Conservation (phyloP, 2,329 filamentous ascomycete species). For the Septoria linicola region DNA sequence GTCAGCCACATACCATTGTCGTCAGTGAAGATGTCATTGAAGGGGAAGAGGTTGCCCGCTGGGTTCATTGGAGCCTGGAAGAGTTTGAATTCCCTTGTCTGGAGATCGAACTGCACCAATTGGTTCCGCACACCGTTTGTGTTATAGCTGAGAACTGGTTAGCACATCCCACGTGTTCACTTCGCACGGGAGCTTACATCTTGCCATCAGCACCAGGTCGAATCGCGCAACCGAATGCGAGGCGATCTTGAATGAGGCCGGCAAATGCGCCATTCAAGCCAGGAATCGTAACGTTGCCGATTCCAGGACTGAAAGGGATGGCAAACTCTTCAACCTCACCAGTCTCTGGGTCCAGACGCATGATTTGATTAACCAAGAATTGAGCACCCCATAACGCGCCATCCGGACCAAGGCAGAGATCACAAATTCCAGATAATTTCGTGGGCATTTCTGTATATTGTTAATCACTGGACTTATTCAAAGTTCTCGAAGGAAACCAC, state of each 20-base stretch:
- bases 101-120: slow-evolving; percentile 19
- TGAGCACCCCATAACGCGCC: slow-evolving; percentile 17
- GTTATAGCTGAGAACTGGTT: slow-evolving; percentile 7
- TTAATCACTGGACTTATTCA: too few species aligned
- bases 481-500: too few species aligned
- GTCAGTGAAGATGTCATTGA: slow-evolving; percentile 30
- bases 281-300: slow-evolving; percentile 16
- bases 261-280: slow-evolving; percentile 13
- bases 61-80: slow-evolving; percentile 26
- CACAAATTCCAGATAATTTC: slow-evolving; percentile 13
- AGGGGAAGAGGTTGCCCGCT: slow-evolving; percentile 25
- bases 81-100: slow-evolving; percentile 11
- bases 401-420: slow-evolving; percentile 16
- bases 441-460: slow-evolving; percentile 1
- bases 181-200: slow-evolving; percentile 8
- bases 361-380: slow-evolving; percentile 13
- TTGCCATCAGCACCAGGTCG: slow-evolving; percentile 16
- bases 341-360: slow-evolving; percentile 12
- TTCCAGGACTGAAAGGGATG: slow-evolving; percentile 16
- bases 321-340: slow-evolving; percentile 16
- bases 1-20: slow-evolving; percentile 29
- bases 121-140: slow-evolving; percentile 18
- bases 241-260: slow-evolving; percentile 17
- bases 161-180: neutral
- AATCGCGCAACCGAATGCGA: slow-evolving; percentile 18